These are phyloP conservation scores for Penstemon barbatus DNA, from an alignment of 257 asterid genomes.

Conservation along the genomic window DNA sequence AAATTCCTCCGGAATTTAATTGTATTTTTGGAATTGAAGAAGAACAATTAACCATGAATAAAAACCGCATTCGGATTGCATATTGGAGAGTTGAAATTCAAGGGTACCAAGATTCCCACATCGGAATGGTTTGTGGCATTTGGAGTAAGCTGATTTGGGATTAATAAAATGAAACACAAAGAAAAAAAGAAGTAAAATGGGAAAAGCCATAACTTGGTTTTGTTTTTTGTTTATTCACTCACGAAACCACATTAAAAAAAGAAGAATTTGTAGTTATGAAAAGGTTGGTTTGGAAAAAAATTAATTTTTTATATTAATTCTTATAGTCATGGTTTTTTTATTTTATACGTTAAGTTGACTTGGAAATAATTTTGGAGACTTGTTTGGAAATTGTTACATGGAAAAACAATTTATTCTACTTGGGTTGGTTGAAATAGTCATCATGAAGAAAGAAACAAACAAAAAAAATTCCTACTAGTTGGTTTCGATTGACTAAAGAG, in stretches of 20 bases:
- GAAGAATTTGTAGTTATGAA: background rate
- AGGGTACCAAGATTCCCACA: constrained; percentile 23
- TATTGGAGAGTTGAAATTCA: constrained; percentile 26
- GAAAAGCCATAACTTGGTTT: constrained; percentile 20
- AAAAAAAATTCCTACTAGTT: constrained; percentile 31
- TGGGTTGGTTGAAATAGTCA: constrained; percentile 33
- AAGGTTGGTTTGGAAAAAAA: background rate
- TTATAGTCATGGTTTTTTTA: constrained; percentile 16
- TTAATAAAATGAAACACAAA: constrained; percentile 8
- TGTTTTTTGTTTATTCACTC: background rate
- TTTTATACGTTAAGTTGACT: constrained; percentile 33
- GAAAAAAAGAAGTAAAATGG: background rate
- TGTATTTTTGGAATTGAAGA: constrained; percentile 4
- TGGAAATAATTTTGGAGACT: constrained; percentile 26
- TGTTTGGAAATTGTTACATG: constrained; percentile 10
- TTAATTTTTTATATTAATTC: background rate
- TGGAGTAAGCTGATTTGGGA: constrained; percentile 6
- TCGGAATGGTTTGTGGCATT: constrained; percentile 4
- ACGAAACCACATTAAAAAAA: constrained; percentile 5
- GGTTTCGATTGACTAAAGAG: constrained; percentile 23
- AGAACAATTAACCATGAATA: constrained; percentile 20
- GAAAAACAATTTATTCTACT: background rate
- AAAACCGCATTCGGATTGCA: constrained; percentile 26
- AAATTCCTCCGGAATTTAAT: background rate
- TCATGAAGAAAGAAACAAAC: background rate